Evolutionary conservation across 306 rosid species (phyloP), one percentile per base, ranked within the genome.

Genomic region (Acacia crassicarpa): DNA sequence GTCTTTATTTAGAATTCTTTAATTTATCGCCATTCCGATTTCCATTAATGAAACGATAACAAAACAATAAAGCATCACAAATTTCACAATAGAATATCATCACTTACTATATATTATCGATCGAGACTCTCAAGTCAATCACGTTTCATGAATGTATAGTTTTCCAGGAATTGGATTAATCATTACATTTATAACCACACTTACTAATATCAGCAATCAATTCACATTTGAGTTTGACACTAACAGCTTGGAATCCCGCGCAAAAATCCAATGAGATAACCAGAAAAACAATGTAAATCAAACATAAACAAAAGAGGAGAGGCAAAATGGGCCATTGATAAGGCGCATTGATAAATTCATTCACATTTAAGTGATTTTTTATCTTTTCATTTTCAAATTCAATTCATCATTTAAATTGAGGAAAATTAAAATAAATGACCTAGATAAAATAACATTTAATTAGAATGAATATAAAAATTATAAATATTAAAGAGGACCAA

Each of bases 141-240:
- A 61, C 67, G 35, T 58, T 58, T n/a, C 43, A 62, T 40, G 44
- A 20, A 33, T 77, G 59, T 54, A 68, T 10, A 46, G 38, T 72
- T 76, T 59, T 35, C 27, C 54, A 76, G 9, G 54, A 80, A 80
- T 53, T 51, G 17, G 41, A 83, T 70, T 71, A 81, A 81, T 45
- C 49, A 71, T 35, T 7, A 35, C 51, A 63, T 53, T 32, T 0
- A 51, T 45, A 83, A 74, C 20, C 51, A 83, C 23, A 45, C 38
- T 65, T 23, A 69, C 68, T 16, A 27, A 20, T 15, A 45, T 12
- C 17, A 41, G 44, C 20, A 75, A 67, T 67, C 43, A 41, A 40
- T 11, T 32, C 35, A 43, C 30, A 2, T 22, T 25, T 25, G 63
- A 41, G 17, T 6, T 35, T 16, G 16, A n/a, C 54, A 11, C 13